phyloP scores from a whole-genome alignment of 2,329 filamentous ascomycete species.

The Biscogniauxia sp. region DNA sequence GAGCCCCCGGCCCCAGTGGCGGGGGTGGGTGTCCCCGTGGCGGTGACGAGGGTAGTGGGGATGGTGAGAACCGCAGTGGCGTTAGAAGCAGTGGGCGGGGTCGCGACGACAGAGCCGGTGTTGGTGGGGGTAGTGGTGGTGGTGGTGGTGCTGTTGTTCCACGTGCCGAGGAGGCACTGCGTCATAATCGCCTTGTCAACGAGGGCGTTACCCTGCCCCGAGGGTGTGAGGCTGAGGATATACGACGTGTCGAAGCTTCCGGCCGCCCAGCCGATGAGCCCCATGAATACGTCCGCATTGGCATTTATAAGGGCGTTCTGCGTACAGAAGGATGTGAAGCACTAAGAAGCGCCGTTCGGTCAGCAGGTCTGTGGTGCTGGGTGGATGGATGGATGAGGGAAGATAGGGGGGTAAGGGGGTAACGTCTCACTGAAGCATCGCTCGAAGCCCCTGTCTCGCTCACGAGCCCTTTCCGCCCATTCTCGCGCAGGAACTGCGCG shows the following conservation, averaged over 20 bases:
- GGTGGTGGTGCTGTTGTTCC: constrained; percentile 20
- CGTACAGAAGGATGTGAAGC: constrained; percentile 43
- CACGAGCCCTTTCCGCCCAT: constrained; percentile 48
- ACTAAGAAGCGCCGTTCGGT: constrained; percentile 27
- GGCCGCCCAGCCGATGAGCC: constrained; percentile 46
- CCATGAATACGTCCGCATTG: constrained; percentile 47
- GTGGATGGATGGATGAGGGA: too few species aligned
- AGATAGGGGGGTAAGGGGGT: background rate
- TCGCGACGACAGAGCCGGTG: constrained; percentile 4
- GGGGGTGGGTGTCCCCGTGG: background rate
- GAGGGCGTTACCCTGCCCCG: constrained; percentile 28
- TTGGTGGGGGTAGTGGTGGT: constrained; percentile 1
- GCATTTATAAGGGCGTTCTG: constrained; percentile 46
- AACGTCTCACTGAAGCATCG: constrained; percentile 36
- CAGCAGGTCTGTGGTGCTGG: background rate
- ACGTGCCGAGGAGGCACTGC: constrained; percentile 40
- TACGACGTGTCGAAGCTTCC: constrained; percentile 43
- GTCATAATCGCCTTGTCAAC: constrained; percentile 43
- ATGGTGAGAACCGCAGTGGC: background rate
- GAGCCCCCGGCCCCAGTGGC: too few species aligned
- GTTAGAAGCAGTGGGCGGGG: background rate
- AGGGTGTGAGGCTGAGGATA: constrained; percentile 43
- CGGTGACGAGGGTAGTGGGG: background rate
- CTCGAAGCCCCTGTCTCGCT: constrained; percentile 52
- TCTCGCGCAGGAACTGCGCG: constrained; percentile 45